Conservation (phyloP, 2,329 filamentous ascomycete species). For the Talaromyces albobiverticillius region DNA sequence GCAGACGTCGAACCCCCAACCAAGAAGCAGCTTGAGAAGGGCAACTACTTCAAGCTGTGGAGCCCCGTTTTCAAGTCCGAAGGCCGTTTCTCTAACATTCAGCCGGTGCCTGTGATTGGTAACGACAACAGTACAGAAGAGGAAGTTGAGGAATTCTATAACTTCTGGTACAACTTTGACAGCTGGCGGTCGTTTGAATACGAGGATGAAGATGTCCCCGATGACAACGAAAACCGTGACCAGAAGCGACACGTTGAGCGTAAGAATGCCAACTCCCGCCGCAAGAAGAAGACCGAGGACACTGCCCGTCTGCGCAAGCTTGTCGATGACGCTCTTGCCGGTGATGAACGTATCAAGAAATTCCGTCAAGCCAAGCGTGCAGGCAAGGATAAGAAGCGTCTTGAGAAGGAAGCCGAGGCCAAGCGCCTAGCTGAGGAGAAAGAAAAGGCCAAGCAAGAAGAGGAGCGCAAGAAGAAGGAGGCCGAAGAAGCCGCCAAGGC, state of each 20-base stretch:
- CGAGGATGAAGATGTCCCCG: slow-evolving; percentile 96
- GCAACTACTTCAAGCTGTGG: slow-evolving; percentile 97
- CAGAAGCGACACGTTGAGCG: slow-evolving; percentile 98
- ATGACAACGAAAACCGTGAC: slow-evolving; percentile 98
- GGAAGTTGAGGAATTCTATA: slow-evolving; percentile 94
- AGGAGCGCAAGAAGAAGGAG: slow-evolving; percentile 74
- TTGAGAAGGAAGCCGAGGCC: slow-evolving; percentile 88
- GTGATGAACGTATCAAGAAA: slow-evolving; percentile 94
- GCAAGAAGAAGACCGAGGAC: slow-evolving; percentile 99
- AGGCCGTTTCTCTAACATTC: slow-evolving; percentile 83
- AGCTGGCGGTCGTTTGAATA: slow-evolving; percentile 98
- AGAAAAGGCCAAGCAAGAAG: slow-evolving; percentile 76
- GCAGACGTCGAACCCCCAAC: slow-evolving; percentile 87
- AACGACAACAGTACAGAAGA: slow-evolving; percentile 80
- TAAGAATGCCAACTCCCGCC: slow-evolving; percentile 95
- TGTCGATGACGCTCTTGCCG: slow-evolving; percentile 78
- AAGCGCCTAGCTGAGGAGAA: slow-evolving; percentile 85
- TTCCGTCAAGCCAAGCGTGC: slow-evolving; percentile 92
- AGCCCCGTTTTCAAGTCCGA: slow-evolving; percentile 85
- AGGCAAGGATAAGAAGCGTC: slow-evolving; percentile 91
- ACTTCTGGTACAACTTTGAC: slow-evolving; percentile 99
- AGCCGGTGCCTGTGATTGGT: slow-evolving; percentile 85
- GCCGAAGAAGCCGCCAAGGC: slow-evolving; percentile 84
- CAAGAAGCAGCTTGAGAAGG: slow-evolving; percentile 84
- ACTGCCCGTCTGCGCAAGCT: slow-evolving; percentile 84